phyloP scores from a whole-genome alignment of 192 early-diverging fungal genomes.

The Coemansia sp. region DNA sequence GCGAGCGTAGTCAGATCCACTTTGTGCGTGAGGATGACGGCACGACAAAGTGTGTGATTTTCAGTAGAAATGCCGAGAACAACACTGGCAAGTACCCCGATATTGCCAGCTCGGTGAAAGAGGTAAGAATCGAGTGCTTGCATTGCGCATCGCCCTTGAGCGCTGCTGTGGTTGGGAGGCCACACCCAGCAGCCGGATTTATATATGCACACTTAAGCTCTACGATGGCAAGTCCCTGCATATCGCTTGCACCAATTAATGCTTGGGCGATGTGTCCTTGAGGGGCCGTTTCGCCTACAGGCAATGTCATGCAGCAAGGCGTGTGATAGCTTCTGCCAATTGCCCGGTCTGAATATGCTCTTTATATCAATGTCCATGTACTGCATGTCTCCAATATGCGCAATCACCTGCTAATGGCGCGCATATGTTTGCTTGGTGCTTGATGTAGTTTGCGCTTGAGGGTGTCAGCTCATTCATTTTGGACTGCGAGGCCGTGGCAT shows the following conservation, averaged over 20 bases:
- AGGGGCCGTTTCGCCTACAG: not conserved
- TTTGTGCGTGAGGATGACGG: slow-evolving; percentile 69
- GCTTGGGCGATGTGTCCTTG: not conserved
- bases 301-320: not conserved
- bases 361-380: not conserved
- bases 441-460: slow-evolving; percentile 51
- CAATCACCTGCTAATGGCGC: not conserved
- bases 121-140: slow-evolving; percentile 57
- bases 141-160: not conserved
- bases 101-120: slow-evolving; percentile 76
- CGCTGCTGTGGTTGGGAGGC: slow-evolving; percentile 2
- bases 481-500: slow-evolving; percentile 99
- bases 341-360: not conserved
- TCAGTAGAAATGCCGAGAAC: slow-evolving; percentile 95
- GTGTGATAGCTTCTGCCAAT: slow-evolving; percentile 4
- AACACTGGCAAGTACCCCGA: slow-evolving; percentile 94
- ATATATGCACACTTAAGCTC: not conserved
- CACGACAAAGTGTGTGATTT: slow-evolving; percentile 66
- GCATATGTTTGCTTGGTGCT: not conserved
- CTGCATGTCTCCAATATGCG: not conserved
- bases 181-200: not conserved
- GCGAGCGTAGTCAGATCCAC: slow-evolving; percentile 96
- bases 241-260: slow-evolving; percentile 1
- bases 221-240: not conserved
- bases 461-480: slow-evolving; percentile 88